Evolutionary conservation across 2,329 filamentous ascomycete genomes (phyloP).

Genomic region (Colletotrichum sp.): DNA sequence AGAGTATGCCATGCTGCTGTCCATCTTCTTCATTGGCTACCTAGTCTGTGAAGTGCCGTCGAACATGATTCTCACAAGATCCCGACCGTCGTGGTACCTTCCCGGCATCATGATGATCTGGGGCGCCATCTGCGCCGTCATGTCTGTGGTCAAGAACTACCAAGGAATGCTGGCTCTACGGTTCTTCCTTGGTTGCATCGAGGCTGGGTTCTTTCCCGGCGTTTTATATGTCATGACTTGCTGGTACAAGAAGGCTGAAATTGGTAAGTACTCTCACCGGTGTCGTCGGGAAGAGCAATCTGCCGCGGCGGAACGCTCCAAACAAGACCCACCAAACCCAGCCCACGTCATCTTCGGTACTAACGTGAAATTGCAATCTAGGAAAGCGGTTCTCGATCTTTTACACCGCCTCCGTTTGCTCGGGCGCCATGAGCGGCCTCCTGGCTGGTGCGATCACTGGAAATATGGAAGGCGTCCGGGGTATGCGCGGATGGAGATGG

Average conservation of each 20-base stretch:
- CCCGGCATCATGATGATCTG: constrained; percentile 58
- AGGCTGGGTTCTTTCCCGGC: constrained; percentile 49
- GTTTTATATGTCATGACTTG: constrained; percentile 52
- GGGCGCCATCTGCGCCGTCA: constrained; percentile 52
- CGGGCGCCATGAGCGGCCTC: constrained; percentile 53
- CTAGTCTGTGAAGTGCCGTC: constrained; percentile 58
- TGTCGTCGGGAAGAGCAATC: not conserved
- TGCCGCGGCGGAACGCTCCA: not conserved
- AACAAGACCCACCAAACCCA: not conserved
- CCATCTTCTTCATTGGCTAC: constrained; percentile 60
- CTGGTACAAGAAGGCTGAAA: constrained; percentile 56
- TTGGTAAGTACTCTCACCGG: not conserved
- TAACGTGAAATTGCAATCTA: constrained; percentile 9
- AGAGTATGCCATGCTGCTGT: constrained; percentile 53
- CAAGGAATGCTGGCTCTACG: constrained; percentile 50
- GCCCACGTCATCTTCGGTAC: not conserved
- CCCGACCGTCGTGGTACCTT: constrained; percentile 52
- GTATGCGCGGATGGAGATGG: constrained; percentile 53
- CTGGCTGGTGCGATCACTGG: constrained; percentile 50
- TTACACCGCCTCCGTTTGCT: constrained; percentile 56
- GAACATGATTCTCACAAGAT: constrained; percentile 54
- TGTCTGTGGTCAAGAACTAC: constrained; percentile 51
- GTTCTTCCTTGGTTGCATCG: constrained; percentile 24
- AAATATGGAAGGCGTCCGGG: constrained; percentile 46
- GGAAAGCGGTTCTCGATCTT: constrained; percentile 57